These are phyloP conservation scores for Trametes pubescens DNA, from an alignment of 1,284 basidiomycete species.

Conservation along the genomic window DNA sequence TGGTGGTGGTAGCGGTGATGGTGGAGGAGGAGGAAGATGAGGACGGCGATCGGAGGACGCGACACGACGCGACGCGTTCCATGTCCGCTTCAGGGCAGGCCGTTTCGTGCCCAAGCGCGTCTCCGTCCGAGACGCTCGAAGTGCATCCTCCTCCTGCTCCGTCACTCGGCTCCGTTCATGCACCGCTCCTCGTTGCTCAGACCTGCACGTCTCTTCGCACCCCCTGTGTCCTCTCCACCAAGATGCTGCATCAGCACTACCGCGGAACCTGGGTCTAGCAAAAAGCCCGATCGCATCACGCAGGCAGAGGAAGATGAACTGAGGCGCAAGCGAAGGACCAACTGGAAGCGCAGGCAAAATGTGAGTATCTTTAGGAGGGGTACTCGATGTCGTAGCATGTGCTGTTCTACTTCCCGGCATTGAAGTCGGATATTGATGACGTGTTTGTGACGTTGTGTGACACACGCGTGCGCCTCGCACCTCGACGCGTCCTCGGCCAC, in stretches of 20 bases:
- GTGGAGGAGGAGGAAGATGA: too few relatives aligned
- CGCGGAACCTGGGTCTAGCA: conserved; percentile 19
- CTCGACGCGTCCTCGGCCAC: too few relatives aligned
- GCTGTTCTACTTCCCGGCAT: too few relatives aligned
- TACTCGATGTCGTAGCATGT: too few relatives aligned
- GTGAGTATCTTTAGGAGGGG: too few relatives aligned
- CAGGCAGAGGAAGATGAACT: conserved; percentile 30
- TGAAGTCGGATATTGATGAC: too few relatives aligned
- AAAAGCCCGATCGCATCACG: background rate
- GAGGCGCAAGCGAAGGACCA: conserved; percentile 59
- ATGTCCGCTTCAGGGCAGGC: conserved; percentile 35
- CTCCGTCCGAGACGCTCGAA: too few relatives aligned
- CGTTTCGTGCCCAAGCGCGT: conserved; percentile 27
- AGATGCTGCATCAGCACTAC: conserved; percentile 21
- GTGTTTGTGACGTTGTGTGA: too few relatives aligned
- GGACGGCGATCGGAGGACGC: too few relatives aligned
- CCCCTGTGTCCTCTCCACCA: background rate
- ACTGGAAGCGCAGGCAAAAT: conserved; percentile 79
- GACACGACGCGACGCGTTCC: conserved; percentile 36
- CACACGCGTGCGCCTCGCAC: too few relatives aligned
- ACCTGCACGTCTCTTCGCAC: conserved; percentile 1
- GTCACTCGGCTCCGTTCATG: background rate
- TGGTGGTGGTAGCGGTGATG: too few relatives aligned
- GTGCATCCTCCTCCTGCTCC: background rate
- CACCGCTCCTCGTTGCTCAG: conserved; percentile 7